These are phyloP conservation scores for Eucalyptus regnans DNA, from an alignment of 345 rosid genomes.

Conservation along the genomic window DNA sequence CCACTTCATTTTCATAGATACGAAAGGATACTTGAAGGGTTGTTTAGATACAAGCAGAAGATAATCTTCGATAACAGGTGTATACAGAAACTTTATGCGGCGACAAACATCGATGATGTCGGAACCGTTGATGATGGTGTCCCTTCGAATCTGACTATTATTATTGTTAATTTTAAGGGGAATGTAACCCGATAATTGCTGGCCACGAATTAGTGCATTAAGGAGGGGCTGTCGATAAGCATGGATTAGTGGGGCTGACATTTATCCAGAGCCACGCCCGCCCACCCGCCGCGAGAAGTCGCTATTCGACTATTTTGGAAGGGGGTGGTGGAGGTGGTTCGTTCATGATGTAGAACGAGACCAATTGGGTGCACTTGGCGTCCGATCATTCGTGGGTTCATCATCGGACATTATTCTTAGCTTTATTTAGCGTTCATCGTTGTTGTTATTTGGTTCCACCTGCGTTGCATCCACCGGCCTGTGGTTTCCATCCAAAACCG, in stretches of 20 bases:
- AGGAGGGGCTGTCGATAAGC: not conserved
- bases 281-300: not conserved
- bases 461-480: not conserved
- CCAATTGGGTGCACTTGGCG: not conserved
- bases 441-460: not conserved
- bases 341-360: not conserved
- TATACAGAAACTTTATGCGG: not conserved
- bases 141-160: fast-evolving
- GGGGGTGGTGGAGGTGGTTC: not conserved
- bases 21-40: not conserved
- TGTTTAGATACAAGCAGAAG: fast-evolving
- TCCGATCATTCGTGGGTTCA: not conserved
- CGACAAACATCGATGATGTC: not conserved
- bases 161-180: not conserved
- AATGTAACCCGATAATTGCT: not conserved
- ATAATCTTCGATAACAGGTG: fast-evolving
- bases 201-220: not conserved
- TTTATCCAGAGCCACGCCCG: not conserved
- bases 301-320: not conserved
- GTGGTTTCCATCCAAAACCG: not conserved
- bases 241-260: not conserved
- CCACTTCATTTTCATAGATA: not conserved
- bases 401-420: not conserved
- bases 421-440: not conserved
- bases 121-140: not conserved